phyloP scores from a whole-genome alignment of 176 grass and related monocot genomes.

The Triticum timopheevii region DNA sequence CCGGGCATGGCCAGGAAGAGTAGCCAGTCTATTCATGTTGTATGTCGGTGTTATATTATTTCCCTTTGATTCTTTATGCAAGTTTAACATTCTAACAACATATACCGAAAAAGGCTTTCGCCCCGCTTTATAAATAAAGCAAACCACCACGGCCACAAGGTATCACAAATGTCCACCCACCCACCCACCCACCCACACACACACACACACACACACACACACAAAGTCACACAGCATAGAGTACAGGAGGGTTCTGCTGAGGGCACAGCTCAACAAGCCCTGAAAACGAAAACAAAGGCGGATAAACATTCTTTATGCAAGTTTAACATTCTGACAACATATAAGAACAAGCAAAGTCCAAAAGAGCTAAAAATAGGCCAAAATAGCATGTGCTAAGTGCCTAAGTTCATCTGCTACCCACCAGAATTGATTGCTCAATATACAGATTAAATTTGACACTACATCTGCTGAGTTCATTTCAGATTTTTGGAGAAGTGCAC shows the following conservation, averaged over 20 bases:
- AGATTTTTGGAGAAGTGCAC: background rate
- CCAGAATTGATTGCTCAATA: background rate
- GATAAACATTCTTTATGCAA: background rate
- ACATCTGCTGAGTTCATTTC: background rate
- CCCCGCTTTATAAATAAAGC: too few species aligned
- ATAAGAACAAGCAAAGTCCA: background rate
- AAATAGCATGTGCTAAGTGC: background rate
- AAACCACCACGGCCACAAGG: too few species aligned
- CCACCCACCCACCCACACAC: too few species aligned
- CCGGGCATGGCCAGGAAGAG: background rate
- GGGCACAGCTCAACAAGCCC: too few species aligned
- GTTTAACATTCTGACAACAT: background rate
- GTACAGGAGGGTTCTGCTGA: too few species aligned
- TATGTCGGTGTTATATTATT: background rate
- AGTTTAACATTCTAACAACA: background rate
- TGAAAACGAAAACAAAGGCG: too few species aligned
- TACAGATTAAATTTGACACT: background rate
- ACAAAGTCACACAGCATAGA: too few species aligned
- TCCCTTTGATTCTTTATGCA: background rate
- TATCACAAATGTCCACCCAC: too few species aligned
- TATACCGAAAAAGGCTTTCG: background rate
- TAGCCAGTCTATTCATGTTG: background rate
- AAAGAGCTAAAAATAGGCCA: background rate
- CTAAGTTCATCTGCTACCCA: background rate
- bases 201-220: too few species aligned